Base-by-base conservation (phyloP, 306 rosid genomes). In the Datisca glomerata region DNA sequence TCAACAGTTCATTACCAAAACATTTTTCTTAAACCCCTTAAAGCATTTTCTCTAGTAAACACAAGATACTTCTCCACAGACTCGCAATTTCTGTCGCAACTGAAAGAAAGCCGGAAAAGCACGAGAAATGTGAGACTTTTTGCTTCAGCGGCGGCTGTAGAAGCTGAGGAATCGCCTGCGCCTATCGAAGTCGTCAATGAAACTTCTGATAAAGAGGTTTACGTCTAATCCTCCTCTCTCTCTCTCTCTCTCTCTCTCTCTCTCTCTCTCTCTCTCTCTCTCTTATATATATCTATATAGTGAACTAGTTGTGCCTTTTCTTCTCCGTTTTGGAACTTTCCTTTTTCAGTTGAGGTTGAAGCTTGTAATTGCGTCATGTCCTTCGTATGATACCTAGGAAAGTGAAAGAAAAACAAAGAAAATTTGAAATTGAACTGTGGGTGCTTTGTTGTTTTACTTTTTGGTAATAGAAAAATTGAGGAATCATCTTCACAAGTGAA, bases 121-220 rank as follows among this genome's bases (percentile, higher is more conserved):
- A 23, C 10, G 7, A 33, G 43, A 19, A 48, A 42, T 40, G 4
- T 5, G 57, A 18, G 52, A 20, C 18, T 57, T 44, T 23, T 62
- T n/a, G 59, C 66, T 63, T 27, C 66, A n/a, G 17, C 64, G 44
- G 55, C 65, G 20, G 17, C 75, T 29, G 24, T 48, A 2, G 60
- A 65, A 7, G 31, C 53, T 33, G 51, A 62, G 24, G 74, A 65
- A 12, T 41, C 69, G 9, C 21, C 45, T 12, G 52, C 36, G 4
- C 60, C 38, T 29, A 55, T 39, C 16, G 39, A 59, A 43, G 12
- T 40, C 37, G 12, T 41, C 43, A 14, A 53, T 4, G 55, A 52
- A 28, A 38, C 57, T 21, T 31, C 59, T 53, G 57, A 40, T 24
- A 48, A 51, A 2, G 65, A 71, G 81, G 82, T 75, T 13, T 18